Evolutionary conservation across 371 early-diverging fungal genomes (phyloP).

Genomic region (Rhizopus stolonifer): DNA sequence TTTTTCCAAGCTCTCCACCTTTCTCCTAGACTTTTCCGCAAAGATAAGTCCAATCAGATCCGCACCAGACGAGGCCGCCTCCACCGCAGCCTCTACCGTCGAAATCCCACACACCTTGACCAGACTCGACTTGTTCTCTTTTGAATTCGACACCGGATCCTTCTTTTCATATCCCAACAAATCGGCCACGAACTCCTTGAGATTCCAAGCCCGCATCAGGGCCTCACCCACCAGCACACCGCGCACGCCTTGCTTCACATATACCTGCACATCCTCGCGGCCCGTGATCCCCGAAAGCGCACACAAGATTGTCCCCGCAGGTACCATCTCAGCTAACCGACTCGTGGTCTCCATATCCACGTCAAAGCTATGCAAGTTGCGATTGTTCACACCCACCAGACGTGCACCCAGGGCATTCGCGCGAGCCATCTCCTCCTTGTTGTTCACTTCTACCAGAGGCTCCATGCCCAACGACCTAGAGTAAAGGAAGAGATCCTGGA

Average conservation of each 20-base stretch:
- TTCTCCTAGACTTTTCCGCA: conserved; percentile 67
- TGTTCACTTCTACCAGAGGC: conserved; percentile 97
- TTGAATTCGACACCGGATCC: conserved; percentile 20
- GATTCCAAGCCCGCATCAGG: conserved; percentile 85
- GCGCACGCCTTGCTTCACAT: conserved; percentile 70
- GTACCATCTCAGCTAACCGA: conserved; percentile 73
- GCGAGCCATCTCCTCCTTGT: conserved; percentile 81
- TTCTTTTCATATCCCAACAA: conserved; percentile 55
- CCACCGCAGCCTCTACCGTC: conserved; percentile 77
- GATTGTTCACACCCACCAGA: conserved; percentile 96
- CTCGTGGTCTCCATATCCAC: conserved; percentile 89
- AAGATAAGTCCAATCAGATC: conserved; percentile 92
- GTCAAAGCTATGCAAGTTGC: conserved; percentile 93
- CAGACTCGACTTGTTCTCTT: conserved; percentile 27
- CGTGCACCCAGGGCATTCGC: conserved; percentile 82
- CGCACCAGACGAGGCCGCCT: conserved; percentile 80
- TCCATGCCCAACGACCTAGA: conserved; percentile 87
- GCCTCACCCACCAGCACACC: conserved; percentile 96
- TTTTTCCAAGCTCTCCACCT: conserved; percentile 56
- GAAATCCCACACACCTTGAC: conserved; percentile 94
- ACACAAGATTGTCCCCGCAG: conserved; percentile 69
- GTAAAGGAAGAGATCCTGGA: conserved; percentile 69
- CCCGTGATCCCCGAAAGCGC: conserved; percentile 90
- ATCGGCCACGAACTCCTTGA: conserved; percentile 70
- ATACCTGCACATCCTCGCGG: conserved; percentile 83